Evolutionary conservation across 768 basidiomycete genomes (phyloP).

Genomic region (Lactarius psammicola): DNA sequence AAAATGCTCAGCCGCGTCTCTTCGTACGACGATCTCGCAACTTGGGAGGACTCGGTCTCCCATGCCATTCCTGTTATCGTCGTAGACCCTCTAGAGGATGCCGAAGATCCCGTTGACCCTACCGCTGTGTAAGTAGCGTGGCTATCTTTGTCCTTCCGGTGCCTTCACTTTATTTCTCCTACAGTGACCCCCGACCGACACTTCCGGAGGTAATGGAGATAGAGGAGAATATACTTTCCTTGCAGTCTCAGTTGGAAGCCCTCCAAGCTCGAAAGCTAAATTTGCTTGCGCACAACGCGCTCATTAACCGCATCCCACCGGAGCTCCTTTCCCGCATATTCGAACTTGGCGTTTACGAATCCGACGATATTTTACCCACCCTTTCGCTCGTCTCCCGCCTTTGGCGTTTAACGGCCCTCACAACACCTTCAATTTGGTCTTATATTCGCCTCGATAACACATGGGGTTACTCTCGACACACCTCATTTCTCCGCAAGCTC

Average conservation of each 20-base stretch:
- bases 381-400: constrained; percentile 34
- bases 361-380: constrained; percentile 28
- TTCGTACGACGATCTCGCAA: constrained; percentile 31
- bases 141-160: not conserved
- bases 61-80: constrained; percentile 25
- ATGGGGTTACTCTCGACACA: constrained; percentile 32
- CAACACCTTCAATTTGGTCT: constrained; percentile 34
- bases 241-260: constrained; percentile 31
- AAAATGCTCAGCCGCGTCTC: constrained; percentile 29
- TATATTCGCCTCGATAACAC: constrained; percentile 34
- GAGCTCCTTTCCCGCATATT: constrained; percentile 36
- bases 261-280: constrained; percentile 30
- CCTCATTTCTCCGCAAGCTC: constrained; percentile 33
- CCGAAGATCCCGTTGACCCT: constrained; percentile 26
- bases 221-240: constrained; percentile 31
- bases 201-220: constrained; percentile 32
- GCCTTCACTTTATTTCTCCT: not conserved
- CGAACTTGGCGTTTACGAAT: constrained; percentile 35
- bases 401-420: constrained; percentile 33
- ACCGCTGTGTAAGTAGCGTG: constrained; percentile 17
- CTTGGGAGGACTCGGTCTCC: constrained; percentile 29
- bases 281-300: constrained; percentile 32
- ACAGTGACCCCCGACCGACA: constrained; percentile 32
- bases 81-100: constrained; percentile 25
- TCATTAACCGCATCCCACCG: constrained; percentile 33